These are phyloP conservation scores for Gaultheria prostrata DNA, from an alignment of 148 eudicot species.

Conservation along the genomic window DNA sequence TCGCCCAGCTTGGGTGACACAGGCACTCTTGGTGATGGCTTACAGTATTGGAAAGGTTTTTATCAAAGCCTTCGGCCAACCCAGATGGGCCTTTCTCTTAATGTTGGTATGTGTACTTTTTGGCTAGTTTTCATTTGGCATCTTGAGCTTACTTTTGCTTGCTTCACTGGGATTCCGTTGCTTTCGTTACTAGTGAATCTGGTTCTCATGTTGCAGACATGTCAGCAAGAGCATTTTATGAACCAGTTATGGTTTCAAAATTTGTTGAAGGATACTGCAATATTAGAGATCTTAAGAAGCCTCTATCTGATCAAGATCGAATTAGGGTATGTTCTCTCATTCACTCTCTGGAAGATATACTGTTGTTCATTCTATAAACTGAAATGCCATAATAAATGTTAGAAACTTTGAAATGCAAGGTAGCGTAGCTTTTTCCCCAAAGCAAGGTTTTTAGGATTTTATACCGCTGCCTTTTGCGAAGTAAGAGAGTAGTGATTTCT, in stretches of 20 bases:
- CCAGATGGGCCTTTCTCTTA: conserved; percentile 84
- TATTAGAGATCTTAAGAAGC: too few species aligned
- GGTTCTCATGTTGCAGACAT: too few species aligned
- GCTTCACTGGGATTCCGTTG: neutral
- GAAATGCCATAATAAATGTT: neutral
- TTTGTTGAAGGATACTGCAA: too few species aligned
- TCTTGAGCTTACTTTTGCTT: neutral
- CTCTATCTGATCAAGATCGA: conserved; percentile 18
- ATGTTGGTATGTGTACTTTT: conserved; percentile 47
- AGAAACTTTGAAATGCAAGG: neutral
- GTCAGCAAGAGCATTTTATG: too few species aligned
- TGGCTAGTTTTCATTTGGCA: neutral
- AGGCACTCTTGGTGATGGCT: conserved; percentile 37
- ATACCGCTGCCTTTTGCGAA: neutral
- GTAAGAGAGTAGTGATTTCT: neutral
- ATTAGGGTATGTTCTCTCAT: conserved; percentile 46
- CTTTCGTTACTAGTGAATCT: neutral
- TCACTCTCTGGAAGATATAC: neutral
- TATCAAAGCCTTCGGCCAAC: conserved; percentile 85
- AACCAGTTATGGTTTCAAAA: too few species aligned
- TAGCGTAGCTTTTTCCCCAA: neutral
- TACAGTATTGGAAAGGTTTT: conserved; percentile 76
- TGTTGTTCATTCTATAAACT: neutral
- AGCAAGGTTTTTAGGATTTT: neutral
- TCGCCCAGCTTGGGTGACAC: conserved; percentile 17